Evolutionary conservation across 2,329 filamentous ascomycete species (phyloP), one percentile per base, ranked within the genome.

Genomic region (Fusarium decemcellulare): DNA sequence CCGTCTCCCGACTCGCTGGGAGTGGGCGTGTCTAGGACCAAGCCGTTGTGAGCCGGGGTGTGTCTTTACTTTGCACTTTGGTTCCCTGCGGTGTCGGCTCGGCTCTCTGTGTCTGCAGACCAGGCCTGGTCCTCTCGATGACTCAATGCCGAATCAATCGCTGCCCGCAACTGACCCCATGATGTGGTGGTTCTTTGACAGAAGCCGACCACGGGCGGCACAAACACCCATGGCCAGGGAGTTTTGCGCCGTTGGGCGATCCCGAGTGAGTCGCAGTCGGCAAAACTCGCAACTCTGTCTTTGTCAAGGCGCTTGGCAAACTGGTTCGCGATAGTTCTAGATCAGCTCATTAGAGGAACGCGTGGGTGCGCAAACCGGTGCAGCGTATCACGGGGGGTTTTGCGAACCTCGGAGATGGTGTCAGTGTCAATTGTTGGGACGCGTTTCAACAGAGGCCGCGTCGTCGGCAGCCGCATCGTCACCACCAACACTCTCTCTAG

Each of bases 121-220:
- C 8, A 66, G 64, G 59, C 60, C 4, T 39, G 34, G 27, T 36
- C 23, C 23, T 23, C 56, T 53, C 39, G 62, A 72, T 74, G 72
- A 74, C 46, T 74, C 72, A 74, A 74, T 73, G 72, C 72, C 70
- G 72, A 64, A 59, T 57, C 44, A 43, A 63, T 27, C 29, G 54
- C 48, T 36, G 29, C 46, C 27, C 14, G n/a, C 32, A 55, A 58
- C 34, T 50, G 67, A 62, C 57, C 72, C 61, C 72, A 67, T 74
- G 72, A 74, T 74, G 52, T 44, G 40, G 32, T 18, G 16, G 5
- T 30, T 18, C 52, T 50, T 53, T 43, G 52, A 59, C 56, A 59
- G 53, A 55, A 39, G 40, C 40, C 42, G 50, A 64, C 61, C 47
- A 61, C 34, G 62, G 23, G 48, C 23, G 59, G 48, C 53, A 40